These are phyloP conservation scores for Chlamydomonas reinhardtii DNA, from an alignment of 163 green algal genomes.

Conservation along the genomic window DNA sequence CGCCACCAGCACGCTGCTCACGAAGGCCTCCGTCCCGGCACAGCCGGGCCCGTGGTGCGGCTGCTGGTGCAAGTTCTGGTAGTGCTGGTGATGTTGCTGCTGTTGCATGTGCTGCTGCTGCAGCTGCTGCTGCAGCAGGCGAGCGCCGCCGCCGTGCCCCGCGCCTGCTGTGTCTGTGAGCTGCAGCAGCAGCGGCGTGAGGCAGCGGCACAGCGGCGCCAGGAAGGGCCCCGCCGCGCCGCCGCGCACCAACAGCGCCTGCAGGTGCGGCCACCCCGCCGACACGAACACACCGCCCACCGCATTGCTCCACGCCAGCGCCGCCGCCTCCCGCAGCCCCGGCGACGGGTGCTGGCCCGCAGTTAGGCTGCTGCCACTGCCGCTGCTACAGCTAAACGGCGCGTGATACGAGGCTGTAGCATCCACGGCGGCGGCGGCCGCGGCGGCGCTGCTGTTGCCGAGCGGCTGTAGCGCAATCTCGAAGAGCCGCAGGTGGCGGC, in stretches of 20 bases:
- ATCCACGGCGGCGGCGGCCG: background rate
- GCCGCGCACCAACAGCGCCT: background rate
- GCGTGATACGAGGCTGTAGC: background rate
- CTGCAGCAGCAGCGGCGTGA: background rate
- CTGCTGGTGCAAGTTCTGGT: too few species aligned
- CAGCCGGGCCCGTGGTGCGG: too few species aligned
- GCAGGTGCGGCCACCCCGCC: constrained; percentile 17
- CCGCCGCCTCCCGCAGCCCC: background rate
- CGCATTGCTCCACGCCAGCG: background rate
- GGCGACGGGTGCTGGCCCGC: too few species aligned
- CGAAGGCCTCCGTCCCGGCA: background rate
- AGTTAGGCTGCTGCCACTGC: background rate
- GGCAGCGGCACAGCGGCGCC: constrained; percentile 8
- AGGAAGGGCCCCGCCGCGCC: constrained; percentile 4
- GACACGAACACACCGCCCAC: background rate
- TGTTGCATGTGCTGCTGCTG: background rate
- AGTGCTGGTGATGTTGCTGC: too few species aligned
- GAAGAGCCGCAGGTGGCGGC: constrained; percentile 8
- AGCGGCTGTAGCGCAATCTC: background rate
- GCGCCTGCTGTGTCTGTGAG: background rate
- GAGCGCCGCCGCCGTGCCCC: background rate
- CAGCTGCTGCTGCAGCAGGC: background rate
- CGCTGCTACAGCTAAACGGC: too few species aligned
- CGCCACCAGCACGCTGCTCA: background rate
- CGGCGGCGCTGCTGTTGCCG: background rate